Evolutionary conservation across 2,329 filamentous ascomycete genomes (phyloP).

Genomic region (Akanthomyces muscarius): DNA sequence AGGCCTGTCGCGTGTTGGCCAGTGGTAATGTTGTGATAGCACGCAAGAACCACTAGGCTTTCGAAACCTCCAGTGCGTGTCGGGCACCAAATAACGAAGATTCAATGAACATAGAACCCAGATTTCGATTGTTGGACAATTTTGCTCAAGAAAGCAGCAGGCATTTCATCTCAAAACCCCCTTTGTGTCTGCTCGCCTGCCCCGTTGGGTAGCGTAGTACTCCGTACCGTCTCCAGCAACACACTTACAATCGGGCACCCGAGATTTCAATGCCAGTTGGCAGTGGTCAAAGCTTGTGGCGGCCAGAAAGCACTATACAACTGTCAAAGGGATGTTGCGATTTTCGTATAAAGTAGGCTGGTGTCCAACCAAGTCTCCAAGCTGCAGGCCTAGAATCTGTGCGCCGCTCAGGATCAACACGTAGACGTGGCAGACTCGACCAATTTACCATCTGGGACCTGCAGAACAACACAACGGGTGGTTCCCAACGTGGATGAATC

Average conservation of each 20-base stretch:
- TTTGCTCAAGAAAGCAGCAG: background rate
- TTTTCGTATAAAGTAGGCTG: background rate
- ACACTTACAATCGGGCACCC: background rate
- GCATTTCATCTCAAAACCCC: background rate
- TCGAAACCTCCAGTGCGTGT: background rate
- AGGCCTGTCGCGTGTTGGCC: background rate
- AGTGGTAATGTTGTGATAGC: background rate
- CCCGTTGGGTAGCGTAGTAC: background rate
- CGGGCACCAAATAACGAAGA: background rate
- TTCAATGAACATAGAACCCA: background rate
- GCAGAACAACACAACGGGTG: background rate
- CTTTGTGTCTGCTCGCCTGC: background rate
- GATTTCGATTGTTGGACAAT: background rate
- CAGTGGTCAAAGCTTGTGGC: conserved; percentile 10
- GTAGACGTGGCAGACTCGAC: background rate
- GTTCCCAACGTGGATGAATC: background rate
- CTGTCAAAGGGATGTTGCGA: background rate
- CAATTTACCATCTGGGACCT: background rate
- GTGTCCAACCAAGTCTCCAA: background rate
- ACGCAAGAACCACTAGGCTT: background rate
- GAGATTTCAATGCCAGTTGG: background rate
- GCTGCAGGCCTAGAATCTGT: background rate
- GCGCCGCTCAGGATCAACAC: background rate
- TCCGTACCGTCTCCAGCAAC: background rate
- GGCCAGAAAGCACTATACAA: background rate